These are phyloP conservation scores for Wickerhamomyces xylosicus DNA, from an alignment of 805 yeast genomes.

Conservation along the genomic window DNA sequence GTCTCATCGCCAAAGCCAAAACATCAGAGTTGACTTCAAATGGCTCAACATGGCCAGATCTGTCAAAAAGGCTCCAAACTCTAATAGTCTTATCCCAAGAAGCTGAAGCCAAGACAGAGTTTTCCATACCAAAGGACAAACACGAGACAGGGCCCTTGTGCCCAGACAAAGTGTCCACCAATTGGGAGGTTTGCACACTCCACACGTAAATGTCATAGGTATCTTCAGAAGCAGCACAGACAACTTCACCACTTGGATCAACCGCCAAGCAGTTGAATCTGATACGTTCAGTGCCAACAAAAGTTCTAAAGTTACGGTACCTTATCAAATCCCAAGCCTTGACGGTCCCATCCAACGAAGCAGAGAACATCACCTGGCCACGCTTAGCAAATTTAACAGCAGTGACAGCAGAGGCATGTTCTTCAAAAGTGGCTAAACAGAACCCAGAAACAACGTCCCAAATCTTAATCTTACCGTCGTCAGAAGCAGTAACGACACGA, in stretches of 20 bases:
- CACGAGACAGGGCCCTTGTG: constrained; percentile 95
- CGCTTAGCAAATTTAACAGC: constrained; percentile 77
- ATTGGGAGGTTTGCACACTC: constrained; percentile 94
- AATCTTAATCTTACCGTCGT: constrained; percentile 92
- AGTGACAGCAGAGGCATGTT: constrained; percentile 84
- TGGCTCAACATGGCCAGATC: constrained; percentile 85
- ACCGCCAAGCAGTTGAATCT: constrained; percentile 87
- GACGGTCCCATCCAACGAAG: constrained; percentile 93
- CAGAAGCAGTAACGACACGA: constrained; percentile 84
- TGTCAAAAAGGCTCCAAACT: constrained; percentile 85
- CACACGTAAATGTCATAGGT: constrained; percentile 88
- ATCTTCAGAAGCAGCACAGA: constrained; percentile 89
- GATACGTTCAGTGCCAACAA: constrained; percentile 81
- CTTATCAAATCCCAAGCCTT: constrained; percentile 95
- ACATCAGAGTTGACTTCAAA: constrained; percentile 80
- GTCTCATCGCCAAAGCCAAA: constrained; percentile 71
- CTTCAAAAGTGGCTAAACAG: constrained; percentile 84
- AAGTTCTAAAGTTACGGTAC: constrained; percentile 88
- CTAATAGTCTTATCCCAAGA: constrained; percentile 96
- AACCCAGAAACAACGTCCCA: constrained; percentile 95
- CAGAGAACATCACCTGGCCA: constrained; percentile 85
- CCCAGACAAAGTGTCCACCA: constrained; percentile 80
- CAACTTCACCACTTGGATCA: constrained; percentile 95
- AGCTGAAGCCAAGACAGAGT: constrained; percentile 71
- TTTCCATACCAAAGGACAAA: constrained; percentile 75